Percentiles rank a stretch among this genome's conserved stretches.
Evolutionary conservation across 352 stramenopile species (phyloP).

Genomic region (Globisporangium splendens): DNA sequence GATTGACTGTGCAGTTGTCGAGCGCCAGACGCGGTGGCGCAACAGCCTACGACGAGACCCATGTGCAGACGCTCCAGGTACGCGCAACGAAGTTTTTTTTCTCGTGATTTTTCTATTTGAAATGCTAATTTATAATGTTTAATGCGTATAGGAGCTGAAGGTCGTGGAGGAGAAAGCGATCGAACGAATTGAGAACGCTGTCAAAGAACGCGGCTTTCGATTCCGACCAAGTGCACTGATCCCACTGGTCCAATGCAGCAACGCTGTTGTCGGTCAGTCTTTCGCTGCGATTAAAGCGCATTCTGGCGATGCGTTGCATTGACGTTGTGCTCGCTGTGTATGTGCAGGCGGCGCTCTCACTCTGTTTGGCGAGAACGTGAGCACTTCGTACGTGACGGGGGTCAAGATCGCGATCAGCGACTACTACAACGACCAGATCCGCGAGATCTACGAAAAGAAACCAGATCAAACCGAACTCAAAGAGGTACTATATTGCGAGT

Average conservation of each 20-base stretch:
- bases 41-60: constrained; percentile 30
- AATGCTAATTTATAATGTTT: no score
- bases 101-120: no score
- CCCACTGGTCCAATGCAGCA: constrained; percentile 49
- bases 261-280: constrained; percentile 37
- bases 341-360: constrained; percentile 35
- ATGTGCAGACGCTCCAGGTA: constrained; percentile 54
- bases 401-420: constrained; percentile 79
- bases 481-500: constrained; percentile 38
- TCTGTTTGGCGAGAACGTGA: constrained; percentile 54
- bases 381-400: constrained; percentile 62
- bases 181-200: constrained; percentile 42
- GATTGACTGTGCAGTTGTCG: constrained; percentile 21
- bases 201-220: constrained; percentile 36
- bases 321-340: background rate
- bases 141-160: constrained; percentile 38
- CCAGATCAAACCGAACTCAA: constrained; percentile 58
- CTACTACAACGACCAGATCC: constrained; percentile 89
- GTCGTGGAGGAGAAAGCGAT: constrained; percentile 41
- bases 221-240: constrained; percentile 72
- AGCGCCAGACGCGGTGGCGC: constrained; percentile 27
- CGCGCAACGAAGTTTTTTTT: background rate
- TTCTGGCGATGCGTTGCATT: background rate
- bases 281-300: background rate
- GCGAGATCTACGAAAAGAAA: constrained; percentile 74